Evolutionary conservation across 306 rosid species (phyloP).

Genomic region (Prunus kanzakura): DNA sequence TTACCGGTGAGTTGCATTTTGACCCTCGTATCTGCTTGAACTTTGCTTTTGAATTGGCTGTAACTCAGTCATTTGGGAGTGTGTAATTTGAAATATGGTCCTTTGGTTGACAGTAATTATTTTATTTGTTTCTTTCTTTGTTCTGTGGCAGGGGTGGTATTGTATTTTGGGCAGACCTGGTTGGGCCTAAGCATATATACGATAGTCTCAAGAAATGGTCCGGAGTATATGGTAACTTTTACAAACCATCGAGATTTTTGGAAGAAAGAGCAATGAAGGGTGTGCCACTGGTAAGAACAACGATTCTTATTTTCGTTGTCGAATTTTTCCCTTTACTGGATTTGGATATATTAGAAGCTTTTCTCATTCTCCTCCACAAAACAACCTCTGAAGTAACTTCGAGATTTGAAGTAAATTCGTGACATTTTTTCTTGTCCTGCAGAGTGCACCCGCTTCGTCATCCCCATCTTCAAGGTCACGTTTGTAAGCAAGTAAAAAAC

Average conservation of each 20-base stretch:
- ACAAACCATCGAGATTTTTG: slow-evolving; percentile 78
- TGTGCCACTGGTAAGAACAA: slow-evolving; percentile 69
- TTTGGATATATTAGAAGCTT: neutral
- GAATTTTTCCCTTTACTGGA: neutral
- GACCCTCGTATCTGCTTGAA: neutral
- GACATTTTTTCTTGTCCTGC: slow-evolving; percentile 27
- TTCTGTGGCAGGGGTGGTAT: slow-evolving; percentile 76
- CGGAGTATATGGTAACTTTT: slow-evolving; percentile 67
- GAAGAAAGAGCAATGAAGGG: slow-evolving; percentile 89
- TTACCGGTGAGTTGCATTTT: slow-evolving; percentile 45
- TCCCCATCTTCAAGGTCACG: slow-evolving; percentile 50
- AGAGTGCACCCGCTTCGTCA: slow-evolving; percentile 68
- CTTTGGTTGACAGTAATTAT: neutral
- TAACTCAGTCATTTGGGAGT: neutral
- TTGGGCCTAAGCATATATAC: slow-evolving; percentile 78
- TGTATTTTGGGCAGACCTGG: slow-evolving; percentile 86
- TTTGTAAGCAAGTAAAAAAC: slow-evolving; percentile 30
- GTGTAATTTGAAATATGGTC: neutral
- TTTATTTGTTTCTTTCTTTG: neutral
- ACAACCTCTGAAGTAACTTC: neutral
- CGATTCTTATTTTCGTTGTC: neutral
- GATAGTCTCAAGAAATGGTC: slow-evolving; percentile 80
- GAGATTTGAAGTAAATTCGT: neutral
- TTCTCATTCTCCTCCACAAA: neutral
- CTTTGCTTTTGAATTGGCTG: neutral